Base-by-base conservation (phyloP, 108 stramenopile genomes). In the Hondaea fermentalgiana region DNA sequence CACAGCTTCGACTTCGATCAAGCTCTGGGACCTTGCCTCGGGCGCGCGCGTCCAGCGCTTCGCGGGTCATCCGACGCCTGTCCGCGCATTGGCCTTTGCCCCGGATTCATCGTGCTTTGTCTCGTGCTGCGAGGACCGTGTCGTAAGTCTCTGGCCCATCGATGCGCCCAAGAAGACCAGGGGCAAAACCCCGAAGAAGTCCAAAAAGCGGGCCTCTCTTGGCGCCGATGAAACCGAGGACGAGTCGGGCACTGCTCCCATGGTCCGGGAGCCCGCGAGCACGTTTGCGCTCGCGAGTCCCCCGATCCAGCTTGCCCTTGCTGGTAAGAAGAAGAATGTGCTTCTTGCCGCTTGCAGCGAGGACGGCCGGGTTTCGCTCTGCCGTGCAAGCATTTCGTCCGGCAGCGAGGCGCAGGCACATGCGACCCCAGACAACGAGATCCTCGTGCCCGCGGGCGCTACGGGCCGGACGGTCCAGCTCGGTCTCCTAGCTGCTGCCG, bases 71-170 rank as follows among this genome's bases (percentile, higher is more conserved):
- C 16, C 76, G n/a, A 83, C 76, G 49, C 76, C 76, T 6, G 76
- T 83, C 49, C 45, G 49, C 49, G 51, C 3, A 14, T 23, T 83
- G 49, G 76, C 51, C 51, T 83, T 83, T 83, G 45, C 76, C 10
- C 23, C n/a, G 10, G 76, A 83, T 23, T 43, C 45, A 14, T 21
- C 49, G 23, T 12, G 51, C 76, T 83, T 83, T 23, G 51, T 23
- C 17, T 83, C 76, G 23, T 25, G 76, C 76, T 83, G 76, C 49
- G 76, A 83, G 76, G 76, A 83, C 51, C 76, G 76, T 35, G 45
- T 83, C 76, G 51, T 83, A 12, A 83, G 76, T 45, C 25, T 83
- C n/a, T 83, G 76, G 76, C 12, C 12, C 43, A n/a, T 47, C 51
- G 28, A 23, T 23, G 19, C 35, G 23, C 17, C 49, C 76, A 23